A percentile compares a stretch with the other conserved stretches of the same genome.
Conservation (phyloP, 306 rosid genomes). For the Luffa aegyptiaca region DNA sequence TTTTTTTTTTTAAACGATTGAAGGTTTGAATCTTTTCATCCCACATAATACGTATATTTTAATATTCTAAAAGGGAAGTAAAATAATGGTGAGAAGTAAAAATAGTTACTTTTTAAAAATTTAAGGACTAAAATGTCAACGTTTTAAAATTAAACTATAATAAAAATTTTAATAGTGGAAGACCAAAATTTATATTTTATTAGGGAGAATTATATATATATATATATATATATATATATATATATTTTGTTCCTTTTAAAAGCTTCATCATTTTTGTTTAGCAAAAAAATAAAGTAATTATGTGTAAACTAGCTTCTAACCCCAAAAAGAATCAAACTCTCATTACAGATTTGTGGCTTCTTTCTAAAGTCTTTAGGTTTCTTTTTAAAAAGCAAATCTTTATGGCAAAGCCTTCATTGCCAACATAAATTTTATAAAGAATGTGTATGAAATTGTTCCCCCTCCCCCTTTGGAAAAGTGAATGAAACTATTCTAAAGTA, state of each 20-base stretch:
- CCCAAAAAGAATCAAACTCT: neutral
- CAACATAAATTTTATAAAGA: neutral
- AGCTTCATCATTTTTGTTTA: too few species aligned
- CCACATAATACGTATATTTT: too few species aligned
- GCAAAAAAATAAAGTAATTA: neutral
- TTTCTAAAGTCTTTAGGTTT: neutral
- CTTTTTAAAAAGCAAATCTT: constrained; percentile 1
- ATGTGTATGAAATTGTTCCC: neutral
- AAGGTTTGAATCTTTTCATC: too few species aligned
- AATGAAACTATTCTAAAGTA: neutral
- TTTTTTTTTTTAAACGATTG: too few species aligned
- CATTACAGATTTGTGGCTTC: neutral
- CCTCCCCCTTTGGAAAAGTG: neutral
- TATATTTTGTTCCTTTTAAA: too few species aligned
- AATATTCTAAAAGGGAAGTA: too few species aligned
- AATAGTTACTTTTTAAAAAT: too few species aligned
- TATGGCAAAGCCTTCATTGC: neutral
- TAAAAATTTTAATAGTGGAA: neutral
- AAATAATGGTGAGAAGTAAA: too few species aligned
- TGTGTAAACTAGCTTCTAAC: neutral
- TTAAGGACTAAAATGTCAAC: neutral
- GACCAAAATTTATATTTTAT: too few species aligned
- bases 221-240: too few species aligned
- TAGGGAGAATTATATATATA: neutral
- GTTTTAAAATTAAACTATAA: too few species aligned